Evolutionary conservation across 2,329 filamentous ascomycete species (phyloP).

Genomic region (Penicillium frequentans): DNA sequence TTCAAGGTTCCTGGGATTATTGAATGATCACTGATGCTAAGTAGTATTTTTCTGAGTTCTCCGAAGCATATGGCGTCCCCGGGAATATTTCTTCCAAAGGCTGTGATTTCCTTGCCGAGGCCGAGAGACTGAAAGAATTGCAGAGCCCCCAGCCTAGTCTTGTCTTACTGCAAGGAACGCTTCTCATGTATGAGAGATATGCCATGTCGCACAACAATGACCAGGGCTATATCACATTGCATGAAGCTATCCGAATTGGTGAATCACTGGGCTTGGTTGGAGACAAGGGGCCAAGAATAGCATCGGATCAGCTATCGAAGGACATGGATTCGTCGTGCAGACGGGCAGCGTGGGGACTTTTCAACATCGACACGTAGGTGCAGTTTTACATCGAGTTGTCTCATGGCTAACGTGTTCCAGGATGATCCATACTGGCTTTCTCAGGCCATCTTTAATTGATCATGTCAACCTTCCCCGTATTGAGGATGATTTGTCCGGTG

Average conservation of each 20-base stretch:
- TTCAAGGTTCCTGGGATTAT: background rate
- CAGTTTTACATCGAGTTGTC: background rate
- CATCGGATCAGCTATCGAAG: slow-evolving; percentile 20
- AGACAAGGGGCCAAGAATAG: slow-evolving; percentile 20
- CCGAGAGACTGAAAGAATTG: slow-evolving; percentile 30
- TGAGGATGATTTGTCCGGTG: slow-evolving; percentile 12
- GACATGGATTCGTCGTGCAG: slow-evolving; percentile 34
- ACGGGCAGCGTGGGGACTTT: slow-evolving; percentile 39
- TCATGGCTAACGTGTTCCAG: slow-evolving; percentile 14
- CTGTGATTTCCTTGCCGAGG: slow-evolving; percentile 36
- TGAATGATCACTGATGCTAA: slow-evolving; percentile 1
- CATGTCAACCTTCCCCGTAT: slow-evolving; percentile 33
- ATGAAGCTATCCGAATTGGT: slow-evolving; percentile 36
- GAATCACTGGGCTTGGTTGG: slow-evolving; percentile 35
- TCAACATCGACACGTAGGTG: slow-evolving; percentile 41
- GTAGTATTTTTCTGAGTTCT: slow-evolving; percentile 41
- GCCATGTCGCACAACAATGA: slow-evolving; percentile 38
- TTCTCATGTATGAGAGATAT: slow-evolving; percentile 40
- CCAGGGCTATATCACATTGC: slow-evolving; percentile 38
- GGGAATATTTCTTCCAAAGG: slow-evolving; percentile 40
- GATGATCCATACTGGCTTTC: slow-evolving; percentile 36
- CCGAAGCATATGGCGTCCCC: slow-evolving; percentile 37
- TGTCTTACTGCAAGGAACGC: slow-evolving; percentile 34
- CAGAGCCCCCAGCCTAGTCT: slow-evolving; percentile 27
- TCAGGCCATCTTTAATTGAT: slow-evolving; percentile 35